phyloP scores from a whole-genome alignment of 2,329 filamentous ascomycete genomes.

The Exophiala mesophila region DNA sequence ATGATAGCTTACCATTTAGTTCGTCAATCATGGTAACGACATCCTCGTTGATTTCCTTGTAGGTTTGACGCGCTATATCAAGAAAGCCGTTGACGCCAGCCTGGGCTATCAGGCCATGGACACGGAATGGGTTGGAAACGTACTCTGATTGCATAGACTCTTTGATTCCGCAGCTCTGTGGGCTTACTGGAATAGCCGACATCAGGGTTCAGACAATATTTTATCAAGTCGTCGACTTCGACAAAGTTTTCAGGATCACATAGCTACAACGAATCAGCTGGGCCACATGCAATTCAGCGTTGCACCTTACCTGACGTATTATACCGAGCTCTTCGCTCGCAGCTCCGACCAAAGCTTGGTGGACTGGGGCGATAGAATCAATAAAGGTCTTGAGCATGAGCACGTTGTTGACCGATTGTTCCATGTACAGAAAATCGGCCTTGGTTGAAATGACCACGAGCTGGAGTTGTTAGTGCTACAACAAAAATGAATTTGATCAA shows the following conservation, averaged over 20 bases:
- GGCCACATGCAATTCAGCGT: neutral
- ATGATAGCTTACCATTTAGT: constrained; percentile 52
- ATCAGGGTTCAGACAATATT: constrained; percentile 70
- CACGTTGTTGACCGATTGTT: constrained; percentile 80
- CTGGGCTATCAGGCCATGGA: constrained; percentile 35
- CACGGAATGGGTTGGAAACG: constrained; percentile 1
- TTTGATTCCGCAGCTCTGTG: constrained; percentile 81
- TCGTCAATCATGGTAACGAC: constrained; percentile 65
- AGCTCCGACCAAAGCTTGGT: constrained; percentile 62
- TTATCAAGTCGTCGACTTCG: constrained; percentile 61
- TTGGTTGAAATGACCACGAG: constrained; percentile 71
- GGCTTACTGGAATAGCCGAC: constrained; percentile 72
- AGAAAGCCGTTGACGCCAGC: constrained; percentile 78
- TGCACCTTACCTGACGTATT: constrained; percentile 54
- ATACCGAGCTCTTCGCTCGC: constrained; percentile 60
- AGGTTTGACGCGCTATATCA: constrained; percentile 82
- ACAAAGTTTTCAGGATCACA: constrained; percentile 61
- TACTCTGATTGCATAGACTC: constrained; percentile 82
- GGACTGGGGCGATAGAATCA: constrained; percentile 60
- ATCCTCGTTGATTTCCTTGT: constrained; percentile 81
- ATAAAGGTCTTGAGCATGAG: constrained; percentile 83
- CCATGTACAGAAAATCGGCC: constrained; percentile 61
- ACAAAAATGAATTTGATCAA: too few relatives aligned
- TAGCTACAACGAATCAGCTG: constrained; percentile 37
- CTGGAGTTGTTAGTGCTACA: too few relatives aligned